phyloP scores from a whole-genome alignment of 495 filamentous ascomycete species.

The Podospora appendiculata region DNA sequence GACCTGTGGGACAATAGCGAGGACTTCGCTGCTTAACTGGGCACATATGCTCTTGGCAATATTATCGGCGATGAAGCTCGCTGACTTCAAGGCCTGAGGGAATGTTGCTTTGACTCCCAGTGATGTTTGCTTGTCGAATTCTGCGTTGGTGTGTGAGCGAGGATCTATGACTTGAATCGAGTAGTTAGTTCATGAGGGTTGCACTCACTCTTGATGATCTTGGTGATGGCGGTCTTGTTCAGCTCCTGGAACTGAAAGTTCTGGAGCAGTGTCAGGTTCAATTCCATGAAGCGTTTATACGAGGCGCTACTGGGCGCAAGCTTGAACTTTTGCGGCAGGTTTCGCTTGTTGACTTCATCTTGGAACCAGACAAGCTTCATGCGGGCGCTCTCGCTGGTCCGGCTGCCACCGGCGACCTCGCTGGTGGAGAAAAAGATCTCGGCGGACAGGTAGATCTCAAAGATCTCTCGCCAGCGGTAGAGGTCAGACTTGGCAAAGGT shows the following conservation, averaged over 20 bases:
- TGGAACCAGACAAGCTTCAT: constrained; percentile 53
- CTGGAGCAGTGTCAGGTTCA: constrained; percentile 58
- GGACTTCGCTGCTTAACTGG: constrained; percentile 54
- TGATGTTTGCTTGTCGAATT: constrained; percentile 73
- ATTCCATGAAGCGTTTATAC: constrained; percentile 51
- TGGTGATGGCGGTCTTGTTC: constrained; percentile 58
- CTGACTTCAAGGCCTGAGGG: constrained; percentile 40
- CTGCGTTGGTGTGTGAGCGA: constrained; percentile 25
- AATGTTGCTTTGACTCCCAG: constrained; percentile 51
- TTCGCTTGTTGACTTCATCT: constrained; percentile 43
- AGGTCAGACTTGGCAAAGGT: constrained; percentile 53
- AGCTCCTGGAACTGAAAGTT: constrained; percentile 68
- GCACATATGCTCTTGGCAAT: constrained; percentile 61
- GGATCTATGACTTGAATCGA: too few relatives aligned
- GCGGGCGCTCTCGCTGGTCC: constrained; percentile 44
- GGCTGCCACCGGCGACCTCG: constrained; percentile 50
- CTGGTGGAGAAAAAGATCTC: constrained; percentile 66
- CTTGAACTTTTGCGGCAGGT: constrained; percentile 49
- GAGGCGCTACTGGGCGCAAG: constrained; percentile 46
- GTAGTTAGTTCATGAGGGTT: too few relatives aligned
- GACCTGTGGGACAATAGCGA: constrained; percentile 59
- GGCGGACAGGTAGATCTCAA: constrained; percentile 60
- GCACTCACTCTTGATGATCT: constrained; percentile 68
- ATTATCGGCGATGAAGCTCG: constrained; percentile 42
- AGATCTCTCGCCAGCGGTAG: constrained; percentile 64